phyloP scores from a whole-genome alignment of 2,329 filamentous ascomycete species.

The Calonectria multiphialidica region DNA sequence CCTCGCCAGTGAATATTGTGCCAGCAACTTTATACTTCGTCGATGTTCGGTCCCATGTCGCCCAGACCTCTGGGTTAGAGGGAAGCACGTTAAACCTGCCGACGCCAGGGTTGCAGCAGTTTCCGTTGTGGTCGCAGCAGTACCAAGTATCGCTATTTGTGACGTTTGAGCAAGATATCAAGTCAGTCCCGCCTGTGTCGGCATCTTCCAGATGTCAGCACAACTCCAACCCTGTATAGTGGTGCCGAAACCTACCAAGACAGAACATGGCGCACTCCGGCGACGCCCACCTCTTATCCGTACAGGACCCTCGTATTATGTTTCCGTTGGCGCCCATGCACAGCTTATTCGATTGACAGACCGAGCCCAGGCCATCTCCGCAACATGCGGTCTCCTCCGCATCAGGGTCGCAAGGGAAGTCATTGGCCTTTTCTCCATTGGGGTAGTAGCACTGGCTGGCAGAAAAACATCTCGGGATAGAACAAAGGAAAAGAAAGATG shows the following conservation, averaged over 20 bases:
- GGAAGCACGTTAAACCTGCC: slow-evolving; percentile 42
- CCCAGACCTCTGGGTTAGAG: slow-evolving; percentile 34
- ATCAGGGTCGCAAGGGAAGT: slow-evolving; percentile 33
- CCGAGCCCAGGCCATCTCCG: slow-evolving; percentile 29
- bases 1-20: slow-evolving; percentile 20
- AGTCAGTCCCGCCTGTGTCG: slow-evolving; percentile 37
- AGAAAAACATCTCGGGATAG: slow-evolving; percentile 7
- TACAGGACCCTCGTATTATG: slow-evolving; percentile 39
- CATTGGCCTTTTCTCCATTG: slow-evolving; percentile 27
- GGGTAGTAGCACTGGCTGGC: slow-evolving; percentile 36
- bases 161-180: slow-evolving; percentile 42
- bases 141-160: slow-evolving; percentile 39
- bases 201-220: slow-evolving; percentile 29
- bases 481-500: slow-evolving; percentile 18
- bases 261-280: slow-evolving; percentile 34
- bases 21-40: slow-evolving; percentile 32
- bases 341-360: slow-evolving; percentile 39
- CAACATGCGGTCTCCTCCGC: slow-evolving; percentile 37
- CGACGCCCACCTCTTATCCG: slow-evolving; percentile 37
- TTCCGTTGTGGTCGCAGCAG: slow-evolving; percentile 39
- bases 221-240: no score
- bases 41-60: slow-evolving; percentile 32
- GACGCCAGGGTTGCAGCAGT: slow-evolving; percentile 41
- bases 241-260: slow-evolving; percentile 6
- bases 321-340: slow-evolving; percentile 36